phyloP scores from a whole-genome alignment of 345 rosid genomes.

The Isatis tinctoria region DNA sequence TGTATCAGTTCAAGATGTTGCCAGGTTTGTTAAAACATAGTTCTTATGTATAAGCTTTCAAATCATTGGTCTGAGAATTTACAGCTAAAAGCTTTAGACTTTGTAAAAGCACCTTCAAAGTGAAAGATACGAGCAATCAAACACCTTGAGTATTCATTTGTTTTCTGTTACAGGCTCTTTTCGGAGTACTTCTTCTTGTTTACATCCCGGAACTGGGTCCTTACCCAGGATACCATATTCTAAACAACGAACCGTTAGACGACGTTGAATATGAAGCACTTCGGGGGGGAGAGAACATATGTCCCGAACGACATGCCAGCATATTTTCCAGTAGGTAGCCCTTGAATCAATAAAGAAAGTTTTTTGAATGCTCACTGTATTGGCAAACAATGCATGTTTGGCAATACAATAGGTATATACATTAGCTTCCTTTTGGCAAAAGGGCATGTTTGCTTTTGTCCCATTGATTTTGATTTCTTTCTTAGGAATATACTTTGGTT shows the following conservation, averaged over 20 bases:
- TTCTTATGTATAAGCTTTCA: not conserved
- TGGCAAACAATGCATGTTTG: not conserved
- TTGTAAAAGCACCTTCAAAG: not conserved
- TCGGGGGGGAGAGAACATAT: constrained; percentile 62
- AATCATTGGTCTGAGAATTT: not conserved
- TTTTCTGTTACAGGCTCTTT: constrained; percentile 56
- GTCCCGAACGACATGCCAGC: constrained; percentile 73
- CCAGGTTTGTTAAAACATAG: constrained; percentile 54
- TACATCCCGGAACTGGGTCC: constrained; percentile 71
- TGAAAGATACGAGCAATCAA: not conserved
- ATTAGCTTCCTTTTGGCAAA: not conserved
- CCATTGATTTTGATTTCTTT: constrained; percentile 16
- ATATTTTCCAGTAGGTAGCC: constrained; percentile 76
- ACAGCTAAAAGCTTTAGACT: not conserved
- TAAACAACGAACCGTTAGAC: constrained; percentile 44
- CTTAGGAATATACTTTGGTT: constrained; percentile 66
- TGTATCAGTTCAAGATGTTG: constrained; percentile 56
- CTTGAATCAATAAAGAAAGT: not conserved
- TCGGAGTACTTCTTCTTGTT: constrained; percentile 65
- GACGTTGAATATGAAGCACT: constrained; percentile 72
- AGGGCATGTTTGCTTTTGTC: not conserved
- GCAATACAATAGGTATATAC: not conserved
- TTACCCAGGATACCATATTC: constrained; percentile 56
- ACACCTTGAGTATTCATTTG: no score
- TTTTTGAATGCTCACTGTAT: not conserved